A percentile compares a stretch with the other conserved stretches of the same genome.
phyloP scores from a whole-genome alignment of 768 basidiomycete genomes.

The Lactarius hatsudake region DNA sequence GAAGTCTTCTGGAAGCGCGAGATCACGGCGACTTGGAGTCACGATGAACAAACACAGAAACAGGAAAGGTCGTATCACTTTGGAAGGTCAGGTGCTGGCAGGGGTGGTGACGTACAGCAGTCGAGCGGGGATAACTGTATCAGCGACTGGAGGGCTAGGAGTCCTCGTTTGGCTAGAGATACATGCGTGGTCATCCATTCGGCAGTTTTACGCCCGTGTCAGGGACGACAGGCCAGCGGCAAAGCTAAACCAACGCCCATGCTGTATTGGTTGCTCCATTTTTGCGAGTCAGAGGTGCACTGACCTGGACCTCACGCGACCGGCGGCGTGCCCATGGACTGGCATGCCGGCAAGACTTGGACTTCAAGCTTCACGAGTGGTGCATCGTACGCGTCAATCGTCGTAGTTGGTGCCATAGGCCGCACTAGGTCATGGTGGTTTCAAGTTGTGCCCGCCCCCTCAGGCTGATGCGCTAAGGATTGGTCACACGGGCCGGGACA shows the following conservation, averaged over 20 bases:
- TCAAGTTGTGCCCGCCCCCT: too few relatives aligned
- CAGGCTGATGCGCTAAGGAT: too few relatives aligned
- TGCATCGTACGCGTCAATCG: not conserved
- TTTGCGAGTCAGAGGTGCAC: too few relatives aligned
- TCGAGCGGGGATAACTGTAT: not conserved
- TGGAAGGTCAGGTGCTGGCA: not conserved
- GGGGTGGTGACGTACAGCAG: not conserved
- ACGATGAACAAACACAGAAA: not conserved
- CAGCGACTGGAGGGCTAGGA: not conserved
- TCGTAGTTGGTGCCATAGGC: too few relatives aligned
- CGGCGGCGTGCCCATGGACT: not conserved
- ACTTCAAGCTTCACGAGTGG: not conserved
- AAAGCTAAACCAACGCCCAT: not conserved
- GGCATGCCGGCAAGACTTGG: not conserved
- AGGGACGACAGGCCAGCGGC: too few relatives aligned
- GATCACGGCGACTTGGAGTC: not conserved
- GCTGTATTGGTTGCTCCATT: not conserved
- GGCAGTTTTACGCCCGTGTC: not conserved
- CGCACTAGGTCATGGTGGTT: too few relatives aligned
- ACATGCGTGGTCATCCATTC: not conserved
- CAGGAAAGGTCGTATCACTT: not conserved
- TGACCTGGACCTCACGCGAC: too few relatives aligned
- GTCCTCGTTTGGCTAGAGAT: not conserved
- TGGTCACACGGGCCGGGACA: too few relatives aligned
- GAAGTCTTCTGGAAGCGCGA: not conserved